Evolutionary conservation across 2,329 filamentous ascomycete genomes (phyloP).

Genomic region (Fusarium torreyae): DNA sequence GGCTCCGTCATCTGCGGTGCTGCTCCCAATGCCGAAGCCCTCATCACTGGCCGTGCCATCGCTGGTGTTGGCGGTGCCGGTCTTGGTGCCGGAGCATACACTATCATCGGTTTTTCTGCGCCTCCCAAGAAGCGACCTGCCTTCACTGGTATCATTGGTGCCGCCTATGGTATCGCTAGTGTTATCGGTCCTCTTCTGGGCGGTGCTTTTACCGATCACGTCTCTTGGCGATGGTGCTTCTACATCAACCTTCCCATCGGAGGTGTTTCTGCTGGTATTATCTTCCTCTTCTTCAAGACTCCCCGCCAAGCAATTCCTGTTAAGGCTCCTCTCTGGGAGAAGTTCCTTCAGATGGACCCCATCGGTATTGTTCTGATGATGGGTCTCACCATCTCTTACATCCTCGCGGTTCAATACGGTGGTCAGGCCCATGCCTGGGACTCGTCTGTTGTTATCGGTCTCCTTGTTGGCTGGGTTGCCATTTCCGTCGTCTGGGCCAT

Average conservation of each 20-base stretch:
- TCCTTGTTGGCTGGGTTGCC: constrained; percentile 58
- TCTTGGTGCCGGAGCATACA: constrained; percentile 64
- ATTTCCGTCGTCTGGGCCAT: constrained; percentile 55
- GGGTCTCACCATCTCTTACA: constrained; percentile 59
- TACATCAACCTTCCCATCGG: constrained; percentile 59
- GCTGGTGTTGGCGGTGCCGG: constrained; percentile 65
- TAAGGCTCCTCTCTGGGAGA: constrained; percentile 58
- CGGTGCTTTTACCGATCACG: constrained; percentile 56
- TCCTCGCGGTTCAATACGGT: constrained; percentile 65
- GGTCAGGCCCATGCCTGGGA: constrained; percentile 62
- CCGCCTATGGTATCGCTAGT: constrained; percentile 55
- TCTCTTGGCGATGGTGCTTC: constrained; percentile 59
- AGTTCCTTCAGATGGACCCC: constrained; percentile 65
- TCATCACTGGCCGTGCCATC: constrained; percentile 68
- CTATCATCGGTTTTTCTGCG: constrained; percentile 63
- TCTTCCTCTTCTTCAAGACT: constrained; percentile 60
- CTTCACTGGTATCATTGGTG: constrained; percentile 58
- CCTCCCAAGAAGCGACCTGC: constrained; percentile 55
- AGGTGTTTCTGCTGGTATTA: constrained; percentile 54
- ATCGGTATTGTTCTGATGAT: constrained; percentile 62
- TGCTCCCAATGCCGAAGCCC: constrained; percentile 61
- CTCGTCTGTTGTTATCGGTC: constrained; percentile 58
- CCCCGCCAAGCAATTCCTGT: constrained; percentile 57
- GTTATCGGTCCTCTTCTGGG: constrained; percentile 57
- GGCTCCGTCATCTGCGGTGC: constrained; percentile 67